Percentiles rank a stretch among this genome's conserved stretches.
Conservation (phyloP, 2,329 filamentous ascomycete species). For the Xylaria arbuscula region DNA sequence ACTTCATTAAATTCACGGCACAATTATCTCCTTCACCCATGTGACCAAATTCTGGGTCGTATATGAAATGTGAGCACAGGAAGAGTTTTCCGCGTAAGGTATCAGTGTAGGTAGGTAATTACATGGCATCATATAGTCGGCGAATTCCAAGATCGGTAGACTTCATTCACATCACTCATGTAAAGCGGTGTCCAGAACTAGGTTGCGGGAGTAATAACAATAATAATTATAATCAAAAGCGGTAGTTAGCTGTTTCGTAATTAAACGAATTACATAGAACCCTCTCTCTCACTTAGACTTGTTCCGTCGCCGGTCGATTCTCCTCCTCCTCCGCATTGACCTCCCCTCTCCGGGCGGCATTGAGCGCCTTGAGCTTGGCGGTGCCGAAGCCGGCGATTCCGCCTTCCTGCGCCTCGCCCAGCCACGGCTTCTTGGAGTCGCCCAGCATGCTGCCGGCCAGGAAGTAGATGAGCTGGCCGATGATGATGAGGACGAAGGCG, state of each 20-base stretch:
- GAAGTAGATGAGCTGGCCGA: conserved; percentile 90
- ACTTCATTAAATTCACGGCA: too few relatives aligned
- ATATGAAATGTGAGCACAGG: too few relatives aligned
- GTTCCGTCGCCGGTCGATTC: conserved; percentile 8
- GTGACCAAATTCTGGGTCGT: conserved; percentile 5
- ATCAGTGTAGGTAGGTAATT: neutral
- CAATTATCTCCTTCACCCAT: too few relatives aligned
- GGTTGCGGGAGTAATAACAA: neutral
- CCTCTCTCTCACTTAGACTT: conserved; percentile 15
- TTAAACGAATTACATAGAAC: neutral
- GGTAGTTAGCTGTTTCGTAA: neutral
- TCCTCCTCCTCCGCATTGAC: conserved; percentile 37
- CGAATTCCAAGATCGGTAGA: neutral
- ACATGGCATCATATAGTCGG: neutral
- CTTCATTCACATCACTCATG: neutral
- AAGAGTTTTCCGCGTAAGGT: neutral
- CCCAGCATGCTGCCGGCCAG: conserved; percentile 83
- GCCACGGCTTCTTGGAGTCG: conserved; percentile 94
- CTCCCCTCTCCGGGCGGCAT: conserved; percentile 61
- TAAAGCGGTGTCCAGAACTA: conserved; percentile 4
- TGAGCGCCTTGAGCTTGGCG: conserved; percentile 79
- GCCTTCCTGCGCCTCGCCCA: conserved; percentile 85
- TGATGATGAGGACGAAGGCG: conserved; percentile 90
- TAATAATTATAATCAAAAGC: neutral
- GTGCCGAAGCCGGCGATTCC: conserved; percentile 86